Evolutionary conservation across 2,329 filamentous ascomycete species (phyloP).

Genomic region (Ceratocystis huliohia): DNA sequence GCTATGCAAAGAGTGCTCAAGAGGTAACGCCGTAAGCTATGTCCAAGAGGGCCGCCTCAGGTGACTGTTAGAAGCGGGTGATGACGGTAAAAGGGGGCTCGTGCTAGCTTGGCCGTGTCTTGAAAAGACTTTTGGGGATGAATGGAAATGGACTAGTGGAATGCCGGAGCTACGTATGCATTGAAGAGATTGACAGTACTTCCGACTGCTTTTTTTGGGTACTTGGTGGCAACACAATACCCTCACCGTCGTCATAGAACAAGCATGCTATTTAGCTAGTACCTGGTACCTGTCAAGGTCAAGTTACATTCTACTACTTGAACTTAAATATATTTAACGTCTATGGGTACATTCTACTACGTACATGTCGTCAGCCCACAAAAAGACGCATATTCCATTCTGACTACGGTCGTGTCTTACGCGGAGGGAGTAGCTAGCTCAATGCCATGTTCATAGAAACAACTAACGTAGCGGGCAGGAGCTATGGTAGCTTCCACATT

Average conservation of each 20-base stretch:
- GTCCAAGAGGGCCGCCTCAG: neutral
- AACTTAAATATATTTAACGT: too few species aligned
- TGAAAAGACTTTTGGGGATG: neutral
- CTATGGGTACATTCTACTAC: neutral
- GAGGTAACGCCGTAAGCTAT: neutral
- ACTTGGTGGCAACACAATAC: neutral
- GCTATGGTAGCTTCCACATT: conserved; percentile 5
- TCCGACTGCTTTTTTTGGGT: neutral
- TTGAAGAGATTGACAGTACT: neutral
- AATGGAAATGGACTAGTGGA: neutral
- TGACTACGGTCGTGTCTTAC: neutral
- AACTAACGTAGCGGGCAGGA: neutral
- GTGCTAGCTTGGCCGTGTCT: neutral
- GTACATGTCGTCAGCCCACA: neutral
- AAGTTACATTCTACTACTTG: too few species aligned
- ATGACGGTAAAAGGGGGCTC: neutral
- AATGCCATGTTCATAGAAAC: neutral
- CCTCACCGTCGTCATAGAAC: neutral
- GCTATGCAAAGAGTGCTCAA: neutral
- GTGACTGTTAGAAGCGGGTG: neutral
- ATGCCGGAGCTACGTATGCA: neutral
- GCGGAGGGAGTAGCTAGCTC: neutral
- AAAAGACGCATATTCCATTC: neutral
- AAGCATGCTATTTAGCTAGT: neutral
- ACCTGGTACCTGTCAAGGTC: neutral